Conservation (phyloP, 441 rosid species). For the Euphorbia celastroides region DNA sequence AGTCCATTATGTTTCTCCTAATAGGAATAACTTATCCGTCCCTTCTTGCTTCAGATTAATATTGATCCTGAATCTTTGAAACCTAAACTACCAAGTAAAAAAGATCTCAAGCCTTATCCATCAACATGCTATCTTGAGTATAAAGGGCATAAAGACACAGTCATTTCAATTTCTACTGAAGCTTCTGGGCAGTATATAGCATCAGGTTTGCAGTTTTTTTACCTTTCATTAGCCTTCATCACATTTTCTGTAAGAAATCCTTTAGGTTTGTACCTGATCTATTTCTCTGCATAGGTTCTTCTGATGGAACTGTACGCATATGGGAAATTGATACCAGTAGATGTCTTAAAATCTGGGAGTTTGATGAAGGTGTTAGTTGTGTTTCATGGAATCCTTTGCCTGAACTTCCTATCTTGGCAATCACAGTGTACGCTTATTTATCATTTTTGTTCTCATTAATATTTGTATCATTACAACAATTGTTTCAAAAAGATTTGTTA, state of each 20-base stretch:
- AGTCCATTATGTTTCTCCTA: constrained; percentile 6
- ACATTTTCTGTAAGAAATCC: no score
- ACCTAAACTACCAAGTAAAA: constrained; percentile 83
- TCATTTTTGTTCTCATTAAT: neutral
- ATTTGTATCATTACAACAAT: neutral
- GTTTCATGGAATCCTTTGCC: constrained; percentile 91
- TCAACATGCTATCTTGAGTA: constrained; percentile 70
- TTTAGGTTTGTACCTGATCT: no score
- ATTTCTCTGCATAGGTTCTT: constrained; percentile 41
- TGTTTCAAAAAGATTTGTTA: constrained; percentile 16
- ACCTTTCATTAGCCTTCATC: constrained; percentile 1
- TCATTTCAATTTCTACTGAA: constrained; percentile 65
- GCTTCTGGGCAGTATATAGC: constrained; percentile 89
- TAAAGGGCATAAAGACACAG: constrained; percentile 80
- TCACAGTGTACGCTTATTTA: constrained; percentile 48
- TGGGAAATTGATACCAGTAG: constrained; percentile 96
- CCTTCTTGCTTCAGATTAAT: constrained; percentile 53
- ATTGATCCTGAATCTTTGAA: constrained; percentile 87
- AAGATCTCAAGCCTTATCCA: constrained; percentile 92
- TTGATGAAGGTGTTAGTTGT: constrained; percentile 58
- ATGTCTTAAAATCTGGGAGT: constrained; percentile 66
- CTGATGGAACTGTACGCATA: constrained; percentile 78
- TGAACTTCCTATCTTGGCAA: constrained; percentile 66
- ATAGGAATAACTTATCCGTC: constrained; percentile 12
- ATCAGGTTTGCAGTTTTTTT: constrained; percentile 58